Evolutionary conservation across 2,329 filamentous ascomycete genomes (phyloP), one percentile per base, ranked within the genome.

Genomic region (Fusarium goolgardi): DNA sequence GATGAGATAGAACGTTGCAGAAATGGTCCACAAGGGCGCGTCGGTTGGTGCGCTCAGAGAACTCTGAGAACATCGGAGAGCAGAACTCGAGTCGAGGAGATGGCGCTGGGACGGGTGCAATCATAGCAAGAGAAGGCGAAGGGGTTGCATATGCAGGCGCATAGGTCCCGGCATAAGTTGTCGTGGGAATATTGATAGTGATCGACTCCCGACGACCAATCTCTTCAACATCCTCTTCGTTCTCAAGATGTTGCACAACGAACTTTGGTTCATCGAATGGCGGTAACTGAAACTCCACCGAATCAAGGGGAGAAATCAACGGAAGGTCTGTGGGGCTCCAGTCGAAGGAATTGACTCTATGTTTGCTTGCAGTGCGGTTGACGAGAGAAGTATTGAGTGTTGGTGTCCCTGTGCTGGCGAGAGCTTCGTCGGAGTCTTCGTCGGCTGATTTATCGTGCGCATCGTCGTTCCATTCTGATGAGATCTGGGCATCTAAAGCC

Each of bases 11-110:
- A 15, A 88, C 84, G 65, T 88, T 88, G 79, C 86, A 87, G 69
- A 90, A 90, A 76, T 90, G 86, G 65, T 87, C 85, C 15, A 90
- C 80, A 25, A 90, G 78, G 3, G 81, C 82, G 12, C 88, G 83
- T 7, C 86, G 82, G 67, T 86, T 85, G 27, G 80, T 81, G 16
- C 81, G 82, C 13, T 82, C 80, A 3, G 86, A 85, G 71, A 89
- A 89, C 59, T 90, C 87, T 46, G 81, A 80, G 70, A 88, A 89
- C 2, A 79, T 78, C 1, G 86, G 86, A 11, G 81, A 73, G 59
- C 78, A 78, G 62, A 88, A 86, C 39, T 87, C 85, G 12, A 86
- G 75, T 7, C 82, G 77, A 3, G 76, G 78, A 21, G 75, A 76
- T n/a, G 68, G 59, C 9, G 51, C 47, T 23, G 69, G 51, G 12